Conservation (phyloP, 2,329 filamentous ascomycete genomes). For the Neonectria ditissima region DNA sequence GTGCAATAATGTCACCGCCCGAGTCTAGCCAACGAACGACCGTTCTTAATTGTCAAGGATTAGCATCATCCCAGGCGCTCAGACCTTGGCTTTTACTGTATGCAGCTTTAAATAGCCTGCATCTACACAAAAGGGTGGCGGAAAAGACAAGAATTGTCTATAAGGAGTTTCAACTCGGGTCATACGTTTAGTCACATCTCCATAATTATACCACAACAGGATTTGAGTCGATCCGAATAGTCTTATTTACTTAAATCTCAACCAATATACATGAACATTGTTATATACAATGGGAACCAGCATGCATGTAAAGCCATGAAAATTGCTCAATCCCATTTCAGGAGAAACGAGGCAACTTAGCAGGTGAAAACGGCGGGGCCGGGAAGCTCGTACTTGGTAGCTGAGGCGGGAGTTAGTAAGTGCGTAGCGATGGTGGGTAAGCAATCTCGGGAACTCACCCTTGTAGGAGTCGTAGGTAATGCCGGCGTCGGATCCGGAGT, state of each 20-base stretch:
- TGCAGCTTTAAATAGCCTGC: neutral
- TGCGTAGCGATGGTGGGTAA: slow-evolving; percentile 1
- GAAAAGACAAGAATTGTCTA: no score
- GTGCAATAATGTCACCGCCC: neutral
- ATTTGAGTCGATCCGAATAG: neutral
- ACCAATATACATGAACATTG: slow-evolving; percentile 24
- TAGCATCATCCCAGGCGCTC: no score
- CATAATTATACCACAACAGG: neutral
- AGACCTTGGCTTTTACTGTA: no score
- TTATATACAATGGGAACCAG: slow-evolving; percentile 24
- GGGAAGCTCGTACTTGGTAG: slow-evolving; percentile 58
- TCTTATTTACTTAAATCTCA: slow-evolving; percentile 15
- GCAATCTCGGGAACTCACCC: slow-evolving; percentile 44
- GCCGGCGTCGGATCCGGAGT: slow-evolving; percentile 61
- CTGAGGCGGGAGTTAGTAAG: slow-evolving; percentile 26
- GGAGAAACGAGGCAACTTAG: slow-evolving; percentile 39
- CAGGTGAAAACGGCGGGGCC: slow-evolving; percentile 62
- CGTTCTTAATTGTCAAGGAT: no score
- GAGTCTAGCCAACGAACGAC: neutral
- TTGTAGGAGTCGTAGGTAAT: slow-evolving; percentile 66
- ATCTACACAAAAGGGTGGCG: neutral
- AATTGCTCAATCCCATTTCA: slow-evolving; percentile 2
- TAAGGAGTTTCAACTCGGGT: no score
- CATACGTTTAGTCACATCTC: neutral
- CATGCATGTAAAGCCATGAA: slow-evolving; percentile 22